Base-by-base conservation (phyloP, 139 green algal species). In the Coelastrella sp. region DNA sequence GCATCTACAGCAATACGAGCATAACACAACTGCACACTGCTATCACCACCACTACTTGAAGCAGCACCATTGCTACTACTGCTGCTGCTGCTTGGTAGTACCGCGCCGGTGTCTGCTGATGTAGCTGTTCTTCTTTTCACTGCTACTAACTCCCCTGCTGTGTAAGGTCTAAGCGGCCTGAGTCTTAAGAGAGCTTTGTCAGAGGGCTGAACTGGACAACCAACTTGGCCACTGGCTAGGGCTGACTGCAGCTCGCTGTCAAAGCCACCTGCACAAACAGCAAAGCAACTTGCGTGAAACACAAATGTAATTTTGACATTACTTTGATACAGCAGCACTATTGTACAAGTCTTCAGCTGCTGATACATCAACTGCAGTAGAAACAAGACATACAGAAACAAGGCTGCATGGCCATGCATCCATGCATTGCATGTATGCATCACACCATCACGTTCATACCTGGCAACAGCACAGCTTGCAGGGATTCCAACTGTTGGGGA, bases 151-250 rank as follows among this genome's bases (percentile, higher is more conserved):
- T 62, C 69, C 23, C 59, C 92, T 6, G 88, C 90, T 57, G 71
- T 78, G 81, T 90, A 91, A 57, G 74, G 86, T 17, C 91, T 30
- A 68, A 96, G 88, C 13, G 93, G 93, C 53, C 87, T 83, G 21
- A 93, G 86, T 59, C 90, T 84, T 41, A 95, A 71, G 45, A 93
- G 79, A 38, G 72, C 74, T 6, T 32, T 48, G 78, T 96, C 93
- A 9, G 75, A 69, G 19, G 87, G 67, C 30, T 88, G 77, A 60
- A 96, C 68, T 27, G 85, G 75, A 4, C 75, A 82, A 30, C 93
- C 93, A 0, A 88, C 89, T 15, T 80, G 21, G 8, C 91, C 91
- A 15, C 81, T 87, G 21, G 82, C 60, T 0, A 64, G 64, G 3
- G 84, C 86, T 5, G 43, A 68, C 60, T 92, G 87, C 45, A 92